phyloP scores from a whole-genome alignment of 2,329 filamentous ascomycete species.

The Aspergillus jensenii region DNA sequence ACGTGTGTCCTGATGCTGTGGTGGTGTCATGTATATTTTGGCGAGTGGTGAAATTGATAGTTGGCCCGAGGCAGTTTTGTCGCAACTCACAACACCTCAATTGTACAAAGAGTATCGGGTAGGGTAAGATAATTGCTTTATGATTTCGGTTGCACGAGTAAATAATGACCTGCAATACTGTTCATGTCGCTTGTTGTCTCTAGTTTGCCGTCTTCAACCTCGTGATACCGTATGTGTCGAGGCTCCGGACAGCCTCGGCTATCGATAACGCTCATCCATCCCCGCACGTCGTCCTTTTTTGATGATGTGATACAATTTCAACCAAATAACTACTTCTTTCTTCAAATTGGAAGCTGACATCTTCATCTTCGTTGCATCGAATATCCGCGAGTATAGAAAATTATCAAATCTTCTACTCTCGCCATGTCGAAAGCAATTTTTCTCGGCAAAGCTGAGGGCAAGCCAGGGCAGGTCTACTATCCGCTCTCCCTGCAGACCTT shows the following conservation, averaged over 20 bases:
- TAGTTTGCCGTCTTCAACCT: not conserved
- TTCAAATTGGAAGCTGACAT: not conserved
- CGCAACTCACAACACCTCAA: not conserved
- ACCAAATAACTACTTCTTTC: not conserved
- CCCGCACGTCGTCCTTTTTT: conserved; percentile 6
- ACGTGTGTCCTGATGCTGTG: not conserved
- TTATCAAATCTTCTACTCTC: not conserved
- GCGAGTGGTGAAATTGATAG: not conserved
- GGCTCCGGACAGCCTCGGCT: conserved; percentile 10
- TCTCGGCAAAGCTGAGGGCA: conserved; percentile 59
- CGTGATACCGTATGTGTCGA: not conserved
- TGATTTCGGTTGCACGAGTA: not conserved
- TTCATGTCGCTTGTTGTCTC: not conserved
- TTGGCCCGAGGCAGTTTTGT: not conserved
- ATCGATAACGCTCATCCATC: conserved; percentile 10
- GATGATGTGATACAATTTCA: conserved; percentile 6
- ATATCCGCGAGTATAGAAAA: not conserved
- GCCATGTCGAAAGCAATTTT: conserved; percentile 48
- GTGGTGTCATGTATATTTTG: not conserved
- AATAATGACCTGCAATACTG: not conserved
- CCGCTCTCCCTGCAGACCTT: conserved; percentile 56
- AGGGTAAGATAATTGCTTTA: not conserved
- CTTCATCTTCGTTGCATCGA: not conserved
- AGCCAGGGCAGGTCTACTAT: conserved; percentile 67
- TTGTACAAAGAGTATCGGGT: not conserved